A percentile compares a stretch with the other conserved stretches of the same genome.
These are phyloP conservation scores for Apocynum venetum DNA, from an alignment of 257 asterid genomes.

Conservation along the genomic window DNA sequence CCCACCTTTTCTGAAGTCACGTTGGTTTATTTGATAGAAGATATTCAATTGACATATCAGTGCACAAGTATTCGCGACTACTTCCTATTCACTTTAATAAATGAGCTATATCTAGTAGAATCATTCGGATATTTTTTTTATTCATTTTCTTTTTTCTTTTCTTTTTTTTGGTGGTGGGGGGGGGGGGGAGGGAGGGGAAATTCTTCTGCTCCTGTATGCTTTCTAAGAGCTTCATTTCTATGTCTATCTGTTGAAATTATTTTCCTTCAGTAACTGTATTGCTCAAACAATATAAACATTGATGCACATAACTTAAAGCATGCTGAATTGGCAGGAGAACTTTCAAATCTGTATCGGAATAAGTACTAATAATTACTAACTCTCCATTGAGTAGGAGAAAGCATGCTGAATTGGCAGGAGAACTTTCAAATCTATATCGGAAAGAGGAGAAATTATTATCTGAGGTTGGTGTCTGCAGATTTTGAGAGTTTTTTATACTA, in stretches of 20 bases:
- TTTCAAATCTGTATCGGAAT: conserved; percentile 36
- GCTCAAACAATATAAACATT: background rate
- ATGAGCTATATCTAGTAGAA: background rate
- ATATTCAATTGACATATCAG: background rate
- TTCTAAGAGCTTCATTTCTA: conserved; percentile 1
- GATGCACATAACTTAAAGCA: conserved; percentile 38
- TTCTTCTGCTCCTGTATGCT: background rate
- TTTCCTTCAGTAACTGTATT: background rate
- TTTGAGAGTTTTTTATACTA: conserved; percentile 5
- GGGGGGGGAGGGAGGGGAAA: background rate
- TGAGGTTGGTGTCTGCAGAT: conserved; percentile 60
- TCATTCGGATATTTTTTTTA: background rate
- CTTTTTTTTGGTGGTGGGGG: conserved; percentile 10
- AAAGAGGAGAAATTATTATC: conserved; percentile 85
- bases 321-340: conserved; percentile 91
- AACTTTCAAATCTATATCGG: conserved; percentile 73
- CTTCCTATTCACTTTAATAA: background rate
- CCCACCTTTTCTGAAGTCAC: background rate
- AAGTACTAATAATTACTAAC: background rate
- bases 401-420: conserved; percentile 92
- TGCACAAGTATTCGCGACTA: background rate
- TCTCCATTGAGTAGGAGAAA: conserved; percentile 71
- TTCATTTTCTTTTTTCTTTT: background rate
- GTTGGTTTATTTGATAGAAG: background rate
- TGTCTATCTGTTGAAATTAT: background rate